Conservation (phyloP, 2,329 filamentous ascomycete species). For the Ophiognomonia clavigignenti-juglandacearum region DNA sequence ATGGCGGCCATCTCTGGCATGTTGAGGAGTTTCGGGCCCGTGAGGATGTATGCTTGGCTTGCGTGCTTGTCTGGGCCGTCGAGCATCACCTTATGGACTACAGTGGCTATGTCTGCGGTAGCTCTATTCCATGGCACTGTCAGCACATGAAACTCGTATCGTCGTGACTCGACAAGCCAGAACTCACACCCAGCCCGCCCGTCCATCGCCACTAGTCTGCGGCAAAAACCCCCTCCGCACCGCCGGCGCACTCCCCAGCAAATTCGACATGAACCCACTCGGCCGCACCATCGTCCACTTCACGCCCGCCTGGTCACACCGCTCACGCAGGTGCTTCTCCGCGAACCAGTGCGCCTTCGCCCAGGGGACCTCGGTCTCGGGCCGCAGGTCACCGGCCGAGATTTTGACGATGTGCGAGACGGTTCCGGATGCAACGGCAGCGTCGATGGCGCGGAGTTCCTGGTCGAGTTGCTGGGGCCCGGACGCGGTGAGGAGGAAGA, state of each 20-base stretch:
- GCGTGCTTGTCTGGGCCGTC: slow-evolving; percentile 3
- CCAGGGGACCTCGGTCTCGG: slow-evolving; percentile 2
- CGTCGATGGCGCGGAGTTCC: slow-evolving; percentile 1
- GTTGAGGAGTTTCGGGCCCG: slow-evolving; percentile 2
- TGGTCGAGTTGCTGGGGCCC: neutral
- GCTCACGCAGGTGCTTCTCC: slow-evolving; percentile 2
- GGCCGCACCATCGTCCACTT: neutral
- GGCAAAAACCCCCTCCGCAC: slow-evolving; percentile 4
- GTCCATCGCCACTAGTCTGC: slow-evolving; percentile 2
- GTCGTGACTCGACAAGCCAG: neutral
- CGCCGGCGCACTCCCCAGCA: neutral
- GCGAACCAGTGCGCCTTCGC: neutral
- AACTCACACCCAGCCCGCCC: slow-evolving; percentile 4
- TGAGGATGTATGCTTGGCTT: neutral
- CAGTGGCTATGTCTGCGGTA: slow-evolving; percentile 3
- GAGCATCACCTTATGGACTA: slow-evolving; percentile 2
- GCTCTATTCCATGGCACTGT: neutral
- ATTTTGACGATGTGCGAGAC: slow-evolving; percentile 6
- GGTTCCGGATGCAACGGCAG: neutral
- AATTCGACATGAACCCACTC: slow-evolving; percentile 6
- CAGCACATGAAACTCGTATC: neutral
- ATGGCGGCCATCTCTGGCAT: slow-evolving; percentile 2
- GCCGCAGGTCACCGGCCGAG: neutral
- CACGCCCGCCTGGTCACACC: neutral
- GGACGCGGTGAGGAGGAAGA: neutral